Base-by-base conservation (phyloP, 2,329 filamentous ascomycete species). In the Tolypocladium guangdongense region DNA sequence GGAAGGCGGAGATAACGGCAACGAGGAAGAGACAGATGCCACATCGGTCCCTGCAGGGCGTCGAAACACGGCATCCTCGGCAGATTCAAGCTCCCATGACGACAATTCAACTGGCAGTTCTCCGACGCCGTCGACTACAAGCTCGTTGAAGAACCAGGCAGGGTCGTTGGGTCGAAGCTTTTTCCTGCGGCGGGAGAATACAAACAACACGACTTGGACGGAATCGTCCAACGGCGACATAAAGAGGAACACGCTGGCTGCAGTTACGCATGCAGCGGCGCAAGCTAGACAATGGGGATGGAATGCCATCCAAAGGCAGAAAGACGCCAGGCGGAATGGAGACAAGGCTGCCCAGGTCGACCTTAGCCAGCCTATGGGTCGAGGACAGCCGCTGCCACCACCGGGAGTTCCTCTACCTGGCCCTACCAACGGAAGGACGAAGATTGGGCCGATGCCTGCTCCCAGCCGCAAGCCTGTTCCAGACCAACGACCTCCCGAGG, bases 381-480 rank as follows among this genome's bases (percentile, higher is more conserved):
- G 90, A 39, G 90, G 90, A 0, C 85, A 87, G 60, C 90, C 90
- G 1, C 73, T 95, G 20, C 90, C 89, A 48, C 89, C 90, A 10
- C 88, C 87, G 2, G 90, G 90, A 2, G 84, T 80, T 46, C 90
- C 90, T 4, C 75, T 95, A 1, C 90, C 90, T 6, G 63, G 68
- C 2, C 81, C 76, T 43, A 86, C 85, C 1, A 81, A 83, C 37
- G 80, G 76, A 52, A 78, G 74, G 54, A 77, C 80, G 7, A 82
- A 80, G 62, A 78, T 79, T 46, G 78, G 77, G 49, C 73, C 78
- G 18, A 78, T 75, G 55, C 74, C 74, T 32, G 74, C 84, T 1
- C 80, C 84, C 3, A 84, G 81, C 63, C 76, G 86, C n/a, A 89
- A 86, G 61, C 77, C 82, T 2, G 69, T 55, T 7, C 51, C 59